A percentile compares a stretch with the other conserved stretches of the same genome.
These are phyloP conservation scores for Seiridium cupressi DNA, from an alignment of 2,329 filamentous ascomycete species.

Conservation along the genomic window DNA sequence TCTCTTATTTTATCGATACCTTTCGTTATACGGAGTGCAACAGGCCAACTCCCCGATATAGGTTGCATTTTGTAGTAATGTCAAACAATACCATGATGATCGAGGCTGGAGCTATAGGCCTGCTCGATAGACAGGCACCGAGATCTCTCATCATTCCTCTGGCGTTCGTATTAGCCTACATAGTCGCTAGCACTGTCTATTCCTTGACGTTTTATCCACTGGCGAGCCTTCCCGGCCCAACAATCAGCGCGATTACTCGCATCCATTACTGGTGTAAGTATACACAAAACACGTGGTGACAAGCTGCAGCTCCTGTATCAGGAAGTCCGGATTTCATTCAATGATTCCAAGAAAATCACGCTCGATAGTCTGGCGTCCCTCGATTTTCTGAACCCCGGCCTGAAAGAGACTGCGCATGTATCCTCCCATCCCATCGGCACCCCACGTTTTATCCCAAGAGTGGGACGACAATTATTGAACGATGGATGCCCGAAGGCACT, in stretches of 20 bases:
- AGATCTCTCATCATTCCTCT: not conserved
- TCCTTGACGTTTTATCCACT: conserved; percentile 21
- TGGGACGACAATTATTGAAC: conserved; percentile 14
- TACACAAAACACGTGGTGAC: not conserved
- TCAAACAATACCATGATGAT: too few relatives aligned
- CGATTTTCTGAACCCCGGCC: conserved; percentile 25
- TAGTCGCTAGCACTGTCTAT: conserved; percentile 15
- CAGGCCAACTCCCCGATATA: too few relatives aligned
- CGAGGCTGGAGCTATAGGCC: too few relatives aligned
- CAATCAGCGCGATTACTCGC: conserved; percentile 16
- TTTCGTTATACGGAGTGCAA: too few relatives aligned
- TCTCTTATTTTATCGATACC: too few relatives aligned
- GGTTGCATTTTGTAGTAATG: too few relatives aligned
- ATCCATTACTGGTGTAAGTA: conserved; percentile 20
- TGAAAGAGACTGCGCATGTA: conserved; percentile 23
- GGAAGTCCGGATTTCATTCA: conserved; percentile 24
- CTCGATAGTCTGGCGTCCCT: conserved; percentile 17
- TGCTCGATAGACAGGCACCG: too few relatives aligned
- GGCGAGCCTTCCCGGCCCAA: conserved; percentile 17
- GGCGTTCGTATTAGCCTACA: conserved; percentile 1
- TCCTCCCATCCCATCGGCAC: conserved; percentile 18
- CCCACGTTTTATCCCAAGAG: conserved; percentile 22
- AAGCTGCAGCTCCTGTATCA: conserved; percentile 17
- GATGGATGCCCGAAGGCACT: conserved; percentile 17
- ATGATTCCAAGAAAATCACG: conserved; percentile 22